Evolutionary conservation across 1,284 basidiomycete genomes (phyloP).

Genomic region (Gymnopus androsaceus): DNA sequence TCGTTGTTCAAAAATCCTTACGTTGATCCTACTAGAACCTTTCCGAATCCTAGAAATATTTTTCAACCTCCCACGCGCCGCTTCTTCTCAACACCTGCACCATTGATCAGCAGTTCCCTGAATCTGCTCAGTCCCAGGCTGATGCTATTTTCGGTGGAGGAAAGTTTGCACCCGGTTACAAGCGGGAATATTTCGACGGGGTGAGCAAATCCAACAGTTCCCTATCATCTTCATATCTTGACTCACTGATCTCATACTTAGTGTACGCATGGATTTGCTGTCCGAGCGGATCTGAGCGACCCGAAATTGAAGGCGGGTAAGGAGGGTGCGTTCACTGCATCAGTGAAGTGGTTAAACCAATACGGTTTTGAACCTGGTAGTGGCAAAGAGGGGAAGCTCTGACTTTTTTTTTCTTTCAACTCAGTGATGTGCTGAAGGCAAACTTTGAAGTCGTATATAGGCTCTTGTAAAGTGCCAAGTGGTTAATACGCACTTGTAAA

Average conservation of each 20-base stretch:
- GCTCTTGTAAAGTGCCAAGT: too few relatives aligned
- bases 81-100: slow-evolving; percentile 12
- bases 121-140: slow-evolving; percentile 45
- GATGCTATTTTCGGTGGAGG: slow-evolving; percentile 59
- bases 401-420: too few relatives aligned
- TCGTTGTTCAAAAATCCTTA: not conserved
- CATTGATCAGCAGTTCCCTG: slow-evolving; percentile 11
- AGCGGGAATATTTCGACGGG: slow-evolving; percentile 55
- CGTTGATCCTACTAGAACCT: slow-evolving; percentile 25
- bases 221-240: too few relatives aligned
- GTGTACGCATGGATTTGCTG: slow-evolving; percentile 7
- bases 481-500: too few relatives aligned
- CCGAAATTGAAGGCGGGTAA: slow-evolving; percentile 8
- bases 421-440: too few relatives aligned
- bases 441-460: too few relatives aligned
- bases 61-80: not conserved
- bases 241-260: too few relatives aligned
- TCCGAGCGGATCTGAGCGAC: slow-evolving; percentile 7
- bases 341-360: slow-evolving; percentile 6
- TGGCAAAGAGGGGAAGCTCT: not conserved
- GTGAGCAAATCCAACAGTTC: too few relatives aligned
- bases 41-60: not conserved
- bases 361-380: not conserved
- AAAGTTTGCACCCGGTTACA: slow-evolving; percentile 56
- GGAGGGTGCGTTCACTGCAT: slow-evolving; percentile 9